These are phyloP conservation scores for Phytopythium ostracodes DNA, from an alignment of 352 stramenopile genomes.

Conservation along the genomic window DNA sequence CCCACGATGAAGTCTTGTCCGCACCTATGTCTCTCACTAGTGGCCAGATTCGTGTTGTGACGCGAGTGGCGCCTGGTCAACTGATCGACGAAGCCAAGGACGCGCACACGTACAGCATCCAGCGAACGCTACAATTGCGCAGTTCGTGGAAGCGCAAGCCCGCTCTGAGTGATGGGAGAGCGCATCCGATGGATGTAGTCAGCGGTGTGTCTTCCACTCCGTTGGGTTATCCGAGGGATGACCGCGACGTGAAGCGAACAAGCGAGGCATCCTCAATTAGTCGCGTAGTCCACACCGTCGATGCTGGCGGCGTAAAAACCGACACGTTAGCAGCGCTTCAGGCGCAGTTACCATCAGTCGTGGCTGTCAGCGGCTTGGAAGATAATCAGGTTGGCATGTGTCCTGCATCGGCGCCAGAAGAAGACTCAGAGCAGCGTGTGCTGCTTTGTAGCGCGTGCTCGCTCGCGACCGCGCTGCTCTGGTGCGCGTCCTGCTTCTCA, in stretches of 20 bases:
- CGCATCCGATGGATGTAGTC: not conserved
- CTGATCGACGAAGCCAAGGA: slow-evolving; percentile 4
- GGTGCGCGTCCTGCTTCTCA: slow-evolving; percentile 59
- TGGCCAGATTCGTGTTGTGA: not conserved
- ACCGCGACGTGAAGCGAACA: not conserved
- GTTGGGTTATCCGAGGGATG: not conserved
- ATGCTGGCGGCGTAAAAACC: not conserved
- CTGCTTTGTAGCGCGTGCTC: slow-evolving; percentile 45
- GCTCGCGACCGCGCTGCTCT: slow-evolving; percentile 31
- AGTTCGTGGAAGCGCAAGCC: slow-evolving; percentile 48
- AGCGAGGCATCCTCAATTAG: not conserved
- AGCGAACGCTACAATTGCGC: slow-evolving; percentile 47
- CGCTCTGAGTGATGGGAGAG: slow-evolving; percentile 8
- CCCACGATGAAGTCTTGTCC: not conserved
- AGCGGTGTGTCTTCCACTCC: not conserved
- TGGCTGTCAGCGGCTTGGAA: not conserved
- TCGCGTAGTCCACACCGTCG: not conserved
- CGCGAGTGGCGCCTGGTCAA: slow-evolving; percentile 6
- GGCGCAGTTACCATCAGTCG: not conserved
- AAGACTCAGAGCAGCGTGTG: slow-evolving; percentile 15
- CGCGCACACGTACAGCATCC: slow-evolving; percentile 44
- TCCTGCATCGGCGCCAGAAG: not conserved
- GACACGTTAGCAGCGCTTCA: not conserved
- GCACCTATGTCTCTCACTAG: not conserved
- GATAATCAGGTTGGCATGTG: not conserved